A percentile compares a stretch with the other conserved stretches of the same genome.
phyloP scores from a whole-genome alignment of 1,284 basidiomycete species.

The Tylopilus sp. region DNA sequence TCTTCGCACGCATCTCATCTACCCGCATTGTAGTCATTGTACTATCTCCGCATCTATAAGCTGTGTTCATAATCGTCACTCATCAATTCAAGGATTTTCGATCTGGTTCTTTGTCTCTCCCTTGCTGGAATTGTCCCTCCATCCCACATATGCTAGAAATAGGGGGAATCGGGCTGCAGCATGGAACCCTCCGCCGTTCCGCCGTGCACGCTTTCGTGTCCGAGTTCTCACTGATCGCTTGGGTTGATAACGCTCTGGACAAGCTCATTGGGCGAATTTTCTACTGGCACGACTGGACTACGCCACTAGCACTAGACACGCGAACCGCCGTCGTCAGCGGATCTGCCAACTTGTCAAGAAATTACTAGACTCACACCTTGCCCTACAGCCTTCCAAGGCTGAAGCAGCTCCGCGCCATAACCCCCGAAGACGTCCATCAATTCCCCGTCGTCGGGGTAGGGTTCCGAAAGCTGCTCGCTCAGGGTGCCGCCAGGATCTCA shows the following conservation, averaged over 20 bases:
- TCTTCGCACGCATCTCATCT: slow-evolving; percentile 19
- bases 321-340: background rate
- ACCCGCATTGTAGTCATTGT: slow-evolving; percentile 24
- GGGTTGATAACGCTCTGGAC: background rate
- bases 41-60: slow-evolving; percentile 26
- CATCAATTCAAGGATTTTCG: slow-evolving; percentile 3
- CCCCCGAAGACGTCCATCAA: background rate
- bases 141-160: no score
- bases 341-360: no score
- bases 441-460: background rate
- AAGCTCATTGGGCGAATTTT: background rate
- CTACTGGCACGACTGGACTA: background rate
- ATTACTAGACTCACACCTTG: no score
- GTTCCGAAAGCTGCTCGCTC: no score
- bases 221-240: background rate
- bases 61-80: slow-evolving; percentile 19
- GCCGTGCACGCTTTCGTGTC: no score
- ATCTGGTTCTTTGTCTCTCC: no score
- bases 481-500: no score
- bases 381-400: no score
- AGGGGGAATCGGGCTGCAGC: no score
- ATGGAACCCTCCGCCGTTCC: no score
- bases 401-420: background rate
- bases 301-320: background rate
- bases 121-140: no score